Base-by-base conservation (phyloP, 192 early-diverging fungal species). In the Umbelopsis isabellina region DNA sequence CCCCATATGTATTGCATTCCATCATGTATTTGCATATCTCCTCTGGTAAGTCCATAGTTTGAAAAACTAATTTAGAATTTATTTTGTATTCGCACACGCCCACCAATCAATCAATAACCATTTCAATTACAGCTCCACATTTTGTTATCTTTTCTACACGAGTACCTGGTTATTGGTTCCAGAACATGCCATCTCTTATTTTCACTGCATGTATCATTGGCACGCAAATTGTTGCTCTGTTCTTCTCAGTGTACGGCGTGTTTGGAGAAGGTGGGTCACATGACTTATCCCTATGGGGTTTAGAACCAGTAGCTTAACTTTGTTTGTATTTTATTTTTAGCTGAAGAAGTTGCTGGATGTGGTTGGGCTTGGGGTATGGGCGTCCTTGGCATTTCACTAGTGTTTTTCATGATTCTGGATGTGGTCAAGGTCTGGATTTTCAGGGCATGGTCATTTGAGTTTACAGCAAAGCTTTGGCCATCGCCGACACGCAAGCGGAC, bases 141-240 rank as follows among this genome's bases (percentile, higher is more conserved):
- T 94, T 94, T 79, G 92, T 92, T 37, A 94, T 94, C 79, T 94
- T 94, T 83, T 93, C 91, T 30, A 94, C 93, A 37, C 87, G 93
- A 70, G 74, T 94, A 44, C 80, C 85, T 33, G 86, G 88, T 25
- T 93, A 89, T 78, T 93, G 91, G 85, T 95, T 88, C 86, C 84
- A 92, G 78, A 91, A 90, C 69, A 73, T 86, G 75, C 94, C 94
- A 13, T 87, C 86, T 48, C 80, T 80, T 73, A 79, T 85, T 15
- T 95, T 95, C 73, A 85, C 90, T 7, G 71, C 80, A 5, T 90
- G 89, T 21, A 89, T 95, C 70, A 81, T 88, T 51, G 92, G 89
- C 16, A 95, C 94, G 3, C 94, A 95, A 79, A 85, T 95, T 47
- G 86, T 95, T 81, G 94, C 94, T 49, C 85, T 91, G 81, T 81